phyloP scores from a whole-genome alignment of 2,329 filamentous ascomycete genomes.

The Coniosporium tulheliwenetii region DNA sequence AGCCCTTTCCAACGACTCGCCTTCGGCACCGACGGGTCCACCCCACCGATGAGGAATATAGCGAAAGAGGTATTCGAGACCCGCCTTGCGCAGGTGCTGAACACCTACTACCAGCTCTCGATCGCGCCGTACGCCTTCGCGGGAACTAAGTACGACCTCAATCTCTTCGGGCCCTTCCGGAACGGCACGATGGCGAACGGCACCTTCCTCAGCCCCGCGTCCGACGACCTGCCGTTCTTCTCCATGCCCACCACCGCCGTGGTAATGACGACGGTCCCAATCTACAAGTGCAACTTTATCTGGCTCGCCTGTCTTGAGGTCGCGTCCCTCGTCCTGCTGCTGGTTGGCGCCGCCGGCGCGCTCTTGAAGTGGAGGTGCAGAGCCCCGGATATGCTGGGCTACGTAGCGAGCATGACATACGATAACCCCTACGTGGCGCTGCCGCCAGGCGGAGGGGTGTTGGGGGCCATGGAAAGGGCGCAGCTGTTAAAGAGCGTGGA shows the following conservation, averaged over 20 bases:
- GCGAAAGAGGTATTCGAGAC: constrained; percentile 8
- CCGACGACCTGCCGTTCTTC: constrained; percentile 8
- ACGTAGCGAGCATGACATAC: constrained; percentile 21
- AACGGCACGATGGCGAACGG: background rate
- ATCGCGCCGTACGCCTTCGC: constrained; percentile 11
- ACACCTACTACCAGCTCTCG: constrained; percentile 17
- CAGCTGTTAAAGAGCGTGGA: constrained; percentile 16
- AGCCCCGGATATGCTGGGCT: constrained; percentile 19
- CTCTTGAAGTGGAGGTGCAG: constrained; percentile 13
- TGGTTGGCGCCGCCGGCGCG: constrained; percentile 8
- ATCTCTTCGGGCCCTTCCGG: background rate
- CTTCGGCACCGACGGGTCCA: too few relatives aligned
- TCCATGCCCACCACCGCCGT: constrained; percentile 12
- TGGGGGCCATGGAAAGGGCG: constrained; percentile 18
- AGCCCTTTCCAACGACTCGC: constrained; percentile 1
- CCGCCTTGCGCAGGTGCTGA: constrained; percentile 10
- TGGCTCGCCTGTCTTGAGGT: constrained; percentile 14
- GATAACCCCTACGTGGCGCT: constrained; percentile 16
- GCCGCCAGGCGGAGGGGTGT: constrained; percentile 12
- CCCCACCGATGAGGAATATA: too few relatives aligned
- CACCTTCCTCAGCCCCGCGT: too few relatives aligned
- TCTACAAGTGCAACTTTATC: constrained; percentile 13
- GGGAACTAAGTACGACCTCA: constrained; percentile 4
- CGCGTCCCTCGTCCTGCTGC: constrained; percentile 8
- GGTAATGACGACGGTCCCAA: constrained; percentile 4